Evolutionary conservation across 805 yeast species (phyloP), one percentile per base, ranked within the genome.

Genomic region (Nakazawaea laoshanensis): DNA sequence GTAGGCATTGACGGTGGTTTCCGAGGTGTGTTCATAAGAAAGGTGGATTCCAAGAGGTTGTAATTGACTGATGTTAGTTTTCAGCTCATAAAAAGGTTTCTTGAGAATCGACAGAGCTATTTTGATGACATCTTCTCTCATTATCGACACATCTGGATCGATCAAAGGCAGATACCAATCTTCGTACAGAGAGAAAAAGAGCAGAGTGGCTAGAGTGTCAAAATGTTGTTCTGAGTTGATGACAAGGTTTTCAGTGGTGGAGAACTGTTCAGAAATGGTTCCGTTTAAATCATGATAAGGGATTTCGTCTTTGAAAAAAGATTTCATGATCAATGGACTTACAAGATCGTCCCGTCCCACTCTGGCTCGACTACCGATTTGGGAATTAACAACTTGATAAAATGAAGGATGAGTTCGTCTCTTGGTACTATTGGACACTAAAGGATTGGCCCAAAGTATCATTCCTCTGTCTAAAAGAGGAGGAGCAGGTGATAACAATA

Each of bases 261-360:
- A 8, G 16, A n/a, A 27, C 5, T 10, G 13, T 22, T 32, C 35
- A 9, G 35, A 24, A 13, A 32, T 21, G 5, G 35, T 23, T 5
- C 35, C 35, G 3, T 32, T 9, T 11, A 27, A 15, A 19, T 32
- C 35, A 22, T 32, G 35, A 16, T 27, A 20, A 7, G 35, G 27
- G 4, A 20, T 14, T 14, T 20, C n/a, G 10, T 25, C 16, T 4
- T 9, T n/a, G 13, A 12, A 8, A 17, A 32, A n/a, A 10, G 4
- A 9, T 10, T 19, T 8, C 13, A 25, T 12, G 12, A 24, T 13
- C 5, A 20, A 19, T 8, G 15, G 19, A 7, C 20, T 15, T 7
- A 32, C 7, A n/a, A 20, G 15, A 12, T 27, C 23, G 21, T 32
- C 35, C 9, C 8, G 14, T 11, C 30, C 35, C 8, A 13, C 4